Percentiles rank a stretch among this genome's conserved stretches.
Conservation (phyloP, 2,329 filamentous ascomycete genomes). For the Ustilaginoidea virens region DNA sequence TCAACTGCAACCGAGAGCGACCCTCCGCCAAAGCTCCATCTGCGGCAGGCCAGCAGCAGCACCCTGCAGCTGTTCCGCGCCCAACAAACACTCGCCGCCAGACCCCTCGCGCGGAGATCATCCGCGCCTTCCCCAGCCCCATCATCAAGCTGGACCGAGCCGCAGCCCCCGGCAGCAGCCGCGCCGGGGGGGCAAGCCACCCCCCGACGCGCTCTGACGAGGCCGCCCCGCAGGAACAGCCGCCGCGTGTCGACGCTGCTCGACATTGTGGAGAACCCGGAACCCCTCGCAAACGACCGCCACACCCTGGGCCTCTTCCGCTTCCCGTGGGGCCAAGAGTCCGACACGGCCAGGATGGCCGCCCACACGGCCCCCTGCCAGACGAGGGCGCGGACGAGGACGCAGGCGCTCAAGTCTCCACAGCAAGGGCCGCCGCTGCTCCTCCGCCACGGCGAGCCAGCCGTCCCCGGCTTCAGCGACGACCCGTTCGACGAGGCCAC, state of each 20-base stretch:
- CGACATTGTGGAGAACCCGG: constrained; percentile 47
- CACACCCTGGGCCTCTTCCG: constrained; percentile 49
- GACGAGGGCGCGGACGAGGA: constrained; percentile 32
- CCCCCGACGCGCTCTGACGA: constrained; percentile 28
- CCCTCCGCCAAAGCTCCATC: too few relatives aligned
- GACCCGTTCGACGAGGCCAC: constrained; percentile 43
- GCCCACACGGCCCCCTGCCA: too few relatives aligned
- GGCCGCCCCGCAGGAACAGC: constrained; percentile 37
- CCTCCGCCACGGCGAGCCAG: constrained; percentile 13
- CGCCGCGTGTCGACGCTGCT: constrained; percentile 43
- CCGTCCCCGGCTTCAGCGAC: constrained; percentile 15
- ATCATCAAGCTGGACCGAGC: too few relatives aligned
- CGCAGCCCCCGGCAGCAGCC: background rate
- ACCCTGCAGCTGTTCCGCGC: too few relatives aligned
- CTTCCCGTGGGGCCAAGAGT: constrained; percentile 50
- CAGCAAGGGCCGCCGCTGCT: too few relatives aligned
- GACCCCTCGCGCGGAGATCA: too few relatives aligned
- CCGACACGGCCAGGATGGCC: constrained; percentile 30
- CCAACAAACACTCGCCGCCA: too few relatives aligned
- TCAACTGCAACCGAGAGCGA: too few relatives aligned
- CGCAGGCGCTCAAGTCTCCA: constrained; percentile 8
- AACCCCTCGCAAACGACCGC: constrained; percentile 40
- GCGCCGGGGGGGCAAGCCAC: constrained; percentile 6
- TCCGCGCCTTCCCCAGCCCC: background rate
- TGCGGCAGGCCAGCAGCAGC: too few relatives aligned